phyloP scores from a whole-genome alignment of 257 asterid genomes.

The Haberlea rhodopensis region DNA sequence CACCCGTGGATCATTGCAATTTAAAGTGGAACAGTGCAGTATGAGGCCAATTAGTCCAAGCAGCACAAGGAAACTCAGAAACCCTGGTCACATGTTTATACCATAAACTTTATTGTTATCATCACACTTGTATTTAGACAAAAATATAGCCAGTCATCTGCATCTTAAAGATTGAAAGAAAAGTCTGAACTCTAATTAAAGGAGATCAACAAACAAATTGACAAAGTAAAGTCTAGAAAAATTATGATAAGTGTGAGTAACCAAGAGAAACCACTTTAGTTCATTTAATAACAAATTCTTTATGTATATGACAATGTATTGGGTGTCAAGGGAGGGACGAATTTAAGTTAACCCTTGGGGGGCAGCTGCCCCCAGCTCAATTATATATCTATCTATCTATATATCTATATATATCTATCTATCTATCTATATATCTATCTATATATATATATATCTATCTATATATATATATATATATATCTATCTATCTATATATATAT shows the following conservation, averaged over 20 bases:
- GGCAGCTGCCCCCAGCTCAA: no score
- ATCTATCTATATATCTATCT: no score
- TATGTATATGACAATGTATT: no score
- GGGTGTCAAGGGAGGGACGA: background rate
- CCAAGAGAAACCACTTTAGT: background rate
- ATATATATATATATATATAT: no score
- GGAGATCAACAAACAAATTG: background rate
- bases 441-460: no score
- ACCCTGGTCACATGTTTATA: slow-evolving; percentile 39
- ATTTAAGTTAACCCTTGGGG: no score
- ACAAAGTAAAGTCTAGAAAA: background rate
- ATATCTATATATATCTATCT: no score
- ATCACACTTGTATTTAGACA: background rate
- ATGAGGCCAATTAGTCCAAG: slow-evolving; percentile 47
- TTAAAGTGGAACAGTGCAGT: slow-evolving; percentile 43
- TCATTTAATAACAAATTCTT: background rate
- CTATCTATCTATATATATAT: no score
- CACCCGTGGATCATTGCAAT: slow-evolving; percentile 39
- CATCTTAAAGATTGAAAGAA: background rate
- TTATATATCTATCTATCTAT: no score
- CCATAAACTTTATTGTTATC: slow-evolving; percentile 3
- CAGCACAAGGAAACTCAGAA: slow-evolving; percentile 50
- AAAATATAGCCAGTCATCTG: background rate
- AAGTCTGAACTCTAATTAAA: background rate
- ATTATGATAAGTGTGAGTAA: background rate